Base-by-base conservation (phyloP, 1,139 yeast species). In the Saccharomycopsis hybrid region DNA sequence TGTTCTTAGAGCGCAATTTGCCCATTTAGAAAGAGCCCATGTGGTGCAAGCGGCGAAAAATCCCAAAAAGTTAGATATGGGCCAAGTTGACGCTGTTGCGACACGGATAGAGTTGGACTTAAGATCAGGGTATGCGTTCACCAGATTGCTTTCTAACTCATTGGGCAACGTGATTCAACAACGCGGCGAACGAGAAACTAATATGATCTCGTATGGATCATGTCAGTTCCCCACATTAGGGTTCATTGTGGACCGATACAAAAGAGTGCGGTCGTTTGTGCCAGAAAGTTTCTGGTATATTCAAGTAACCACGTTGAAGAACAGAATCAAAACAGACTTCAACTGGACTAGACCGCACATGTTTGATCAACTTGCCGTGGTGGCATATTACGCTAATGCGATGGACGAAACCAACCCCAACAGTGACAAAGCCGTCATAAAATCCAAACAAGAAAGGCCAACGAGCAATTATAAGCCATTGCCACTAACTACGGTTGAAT, bases 211-310 rank as follows among this genome's bases (percentile, higher is more conserved):
- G 0, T 90, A 89, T 63, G 97, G 98, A 1, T 80, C 96, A 0
- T 94, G 99, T 63, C 99, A 94, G 63, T 92, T 92, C 59, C 99
- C 99, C 1, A 92, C 98, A 0, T 69, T 94, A 48, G 97, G 98
- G 2, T 94, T 94, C 66, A 90, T 94, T 1, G 97, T 92, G n/a
- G 98, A 94, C 62, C 70, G 98, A 54, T 89, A 82, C 63, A 80
- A 80, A 54, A 71, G 96, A 50, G 87, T 85, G 29, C 75, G 79
- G 61, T 70, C 72, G 54, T 92, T 92, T 63, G 68, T 74, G 3
- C 76, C 87, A 0, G 97, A 94, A 62, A 76, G 75, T 25, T 90
- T 87, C 62, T 94, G 97, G 97, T 72, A 67, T 57, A 69, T 94
- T 2, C 73, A 74, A 31, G 64, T 86, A 1, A 74, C 74, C 11